phyloP scores from a whole-genome alignment of 1,139 yeast species.

The Blastobotrys malaysiensis region DNA sequence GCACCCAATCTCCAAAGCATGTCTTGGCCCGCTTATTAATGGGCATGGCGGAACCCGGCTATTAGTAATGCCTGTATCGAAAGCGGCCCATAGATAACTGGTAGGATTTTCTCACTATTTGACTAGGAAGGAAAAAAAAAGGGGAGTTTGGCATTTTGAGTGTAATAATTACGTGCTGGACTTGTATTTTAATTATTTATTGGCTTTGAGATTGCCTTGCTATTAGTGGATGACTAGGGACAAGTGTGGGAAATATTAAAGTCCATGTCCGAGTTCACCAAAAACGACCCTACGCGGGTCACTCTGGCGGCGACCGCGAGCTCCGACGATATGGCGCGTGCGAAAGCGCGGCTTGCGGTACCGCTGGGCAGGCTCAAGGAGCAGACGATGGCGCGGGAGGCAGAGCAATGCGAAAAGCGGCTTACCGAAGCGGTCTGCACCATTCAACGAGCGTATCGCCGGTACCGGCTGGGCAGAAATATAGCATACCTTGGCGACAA shows the following conservation, averaged over 20 bases:
- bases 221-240: too few species aligned
- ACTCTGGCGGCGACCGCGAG: background rate
- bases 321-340: background rate
- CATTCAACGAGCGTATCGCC: constrained; percentile 19
- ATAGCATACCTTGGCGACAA: constrained; percentile 11
- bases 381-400: background rate
- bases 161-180: too few species aligned
- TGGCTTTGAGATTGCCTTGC: too few species aligned
- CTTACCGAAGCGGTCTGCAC: constrained; percentile 10
- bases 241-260: too few species aligned
- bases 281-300: background rate
- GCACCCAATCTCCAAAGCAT: background rate
- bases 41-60: background rate
- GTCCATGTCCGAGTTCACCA: background rate
- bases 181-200: too few species aligned
- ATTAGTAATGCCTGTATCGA: background rate
- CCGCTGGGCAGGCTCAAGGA: background rate
- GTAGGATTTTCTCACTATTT: background rate
- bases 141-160: too few species aligned
- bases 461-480: constrained; percentile 14
- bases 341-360: background rate
- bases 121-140: background rate
- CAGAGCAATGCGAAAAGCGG: background rate
- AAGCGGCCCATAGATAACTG: background rate
- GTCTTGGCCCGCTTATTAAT: background rate